Evolutionary conservation across 257 asterid genomes (phyloP).

Genomic region (Gardenia jasminoides): DNA sequence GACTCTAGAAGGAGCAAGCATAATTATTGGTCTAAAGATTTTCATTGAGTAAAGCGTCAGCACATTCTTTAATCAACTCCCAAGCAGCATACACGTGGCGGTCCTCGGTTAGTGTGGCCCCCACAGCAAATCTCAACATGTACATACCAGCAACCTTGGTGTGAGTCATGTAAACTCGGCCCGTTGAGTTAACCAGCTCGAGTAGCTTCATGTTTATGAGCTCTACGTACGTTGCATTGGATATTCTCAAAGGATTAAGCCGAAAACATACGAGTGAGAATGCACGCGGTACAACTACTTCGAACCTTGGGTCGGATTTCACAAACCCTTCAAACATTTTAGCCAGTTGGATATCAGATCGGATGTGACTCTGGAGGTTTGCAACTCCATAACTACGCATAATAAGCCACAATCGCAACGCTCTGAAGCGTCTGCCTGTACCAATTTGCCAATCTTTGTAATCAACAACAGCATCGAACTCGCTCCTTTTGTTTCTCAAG

Average conservation of each 20-base stretch:
- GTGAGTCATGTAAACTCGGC: constrained; percentile 35
- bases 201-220: constrained; percentile 28
- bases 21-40: not conserved
- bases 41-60: constrained; percentile 15
- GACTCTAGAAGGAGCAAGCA: not conserved
- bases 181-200: constrained; percentile 33
- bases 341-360: constrained; percentile 65
- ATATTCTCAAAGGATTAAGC: constrained; percentile 30
- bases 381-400: constrained; percentile 65
- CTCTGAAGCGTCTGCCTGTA: constrained; percentile 59
- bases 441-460: constrained; percentile 81
- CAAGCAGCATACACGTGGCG: constrained; percentile 33
- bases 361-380: constrained; percentile 53
- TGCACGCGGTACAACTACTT: constrained; percentile 66
- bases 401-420: constrained; percentile 63
- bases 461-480: constrained; percentile 50
- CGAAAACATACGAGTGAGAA: constrained; percentile 83
- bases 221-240: not conserved
- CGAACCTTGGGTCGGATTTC: constrained; percentile 62
- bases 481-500: constrained; percentile 57
- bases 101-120: constrained; percentile 38
- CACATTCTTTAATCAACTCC: constrained; percentile 25
- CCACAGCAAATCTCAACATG: constrained; percentile 37
- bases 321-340: constrained; percentile 60
- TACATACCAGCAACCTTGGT: constrained; percentile 27